Evolutionary conservation across 805 yeast genomes (phyloP).

Genomic region (Schwanniomyces polymorphus): DNA sequence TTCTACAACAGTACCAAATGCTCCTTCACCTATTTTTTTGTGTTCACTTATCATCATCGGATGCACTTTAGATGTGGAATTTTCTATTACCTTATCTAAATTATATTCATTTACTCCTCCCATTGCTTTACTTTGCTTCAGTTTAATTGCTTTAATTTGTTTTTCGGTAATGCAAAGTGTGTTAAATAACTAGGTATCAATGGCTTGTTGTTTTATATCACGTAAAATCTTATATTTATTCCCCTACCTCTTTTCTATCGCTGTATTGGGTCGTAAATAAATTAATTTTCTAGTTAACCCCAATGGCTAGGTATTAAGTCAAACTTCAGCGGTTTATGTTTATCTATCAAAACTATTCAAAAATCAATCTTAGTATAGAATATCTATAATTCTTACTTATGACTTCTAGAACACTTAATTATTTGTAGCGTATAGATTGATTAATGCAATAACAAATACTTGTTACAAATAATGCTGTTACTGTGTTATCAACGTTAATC

Average conservation of each 20-base stretch:
- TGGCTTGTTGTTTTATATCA: too few relatives aligned
- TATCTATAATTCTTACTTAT: not conserved
- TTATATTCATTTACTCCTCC: conserved; percentile 28
- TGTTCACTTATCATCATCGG: conserved; percentile 72
- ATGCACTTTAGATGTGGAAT: conserved; percentile 49
- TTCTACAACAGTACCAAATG: conserved; percentile 82
- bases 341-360: not conserved
- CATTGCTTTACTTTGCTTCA: too few relatives aligned
- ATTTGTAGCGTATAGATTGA: not conserved
- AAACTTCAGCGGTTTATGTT: not conserved
- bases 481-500: not conserved
- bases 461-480: not conserved
- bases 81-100: conserved; percentile 54
- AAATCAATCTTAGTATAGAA: not conserved
- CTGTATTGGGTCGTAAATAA: too few relatives aligned
- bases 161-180: not conserved
- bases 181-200: too few relatives aligned
- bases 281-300: too few relatives aligned
- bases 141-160: not conserved
- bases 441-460: not conserved
- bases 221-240: too few relatives aligned
- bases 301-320: not conserved
- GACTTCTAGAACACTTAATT: not conserved
- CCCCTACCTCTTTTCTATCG: too few relatives aligned
- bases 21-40: conserved; percentile 81